phyloP scores from a whole-genome alignment of 2,329 filamentous ascomycete genomes.

The Mollisia scopiformis region DNA sequence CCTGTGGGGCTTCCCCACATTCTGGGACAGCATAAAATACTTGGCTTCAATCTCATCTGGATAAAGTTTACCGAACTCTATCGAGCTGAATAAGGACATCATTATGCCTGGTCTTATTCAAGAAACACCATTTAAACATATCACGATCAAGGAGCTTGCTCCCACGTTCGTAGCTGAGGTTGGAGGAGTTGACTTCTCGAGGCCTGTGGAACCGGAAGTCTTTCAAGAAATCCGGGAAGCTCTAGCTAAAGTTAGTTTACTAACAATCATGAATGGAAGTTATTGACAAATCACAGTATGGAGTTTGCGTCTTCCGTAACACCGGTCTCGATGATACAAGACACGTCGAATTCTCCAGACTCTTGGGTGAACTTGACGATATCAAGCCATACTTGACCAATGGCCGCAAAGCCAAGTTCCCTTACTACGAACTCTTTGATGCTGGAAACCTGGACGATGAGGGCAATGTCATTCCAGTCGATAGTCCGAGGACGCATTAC shows the following conservation, averaged over 20 bases:
- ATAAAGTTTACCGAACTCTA: background rate
- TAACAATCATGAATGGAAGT: background rate
- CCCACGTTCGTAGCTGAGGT: slow-evolving; percentile 44
- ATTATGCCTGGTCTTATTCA: slow-evolving; percentile 22
- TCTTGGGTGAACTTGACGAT: slow-evolving; percentile 59
- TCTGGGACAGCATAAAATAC: background rate
- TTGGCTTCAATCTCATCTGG: background rate
- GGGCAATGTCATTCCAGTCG: slow-evolving; percentile 34
- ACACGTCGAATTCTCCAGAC: slow-evolving; percentile 53
- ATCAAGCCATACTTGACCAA: slow-evolving; percentile 50
- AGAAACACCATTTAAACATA: slow-evolving; percentile 30
- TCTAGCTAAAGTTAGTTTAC: slow-evolving; percentile 37
- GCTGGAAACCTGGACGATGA: slow-evolving; percentile 57
- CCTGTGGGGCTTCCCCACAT: slow-evolving; percentile 2
- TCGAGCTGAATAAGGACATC: background rate
- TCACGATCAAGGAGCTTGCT: slow-evolving; percentile 39
- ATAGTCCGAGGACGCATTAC: slow-evolving; percentile 22
- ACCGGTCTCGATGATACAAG: slow-evolving; percentile 52
- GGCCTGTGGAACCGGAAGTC: slow-evolving; percentile 36
- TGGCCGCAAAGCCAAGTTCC: slow-evolving; percentile 44
- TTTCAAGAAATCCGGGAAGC: slow-evolving; percentile 41
- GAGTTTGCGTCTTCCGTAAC: slow-evolving; percentile 53
- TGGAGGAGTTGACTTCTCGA: slow-evolving; percentile 40
- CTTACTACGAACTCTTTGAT: slow-evolving; percentile 59
- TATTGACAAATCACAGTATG: slow-evolving; percentile 46